phyloP scores from a whole-genome alignment of 352 stramenopile species.

The Phytopythium oedochilum region DNA sequence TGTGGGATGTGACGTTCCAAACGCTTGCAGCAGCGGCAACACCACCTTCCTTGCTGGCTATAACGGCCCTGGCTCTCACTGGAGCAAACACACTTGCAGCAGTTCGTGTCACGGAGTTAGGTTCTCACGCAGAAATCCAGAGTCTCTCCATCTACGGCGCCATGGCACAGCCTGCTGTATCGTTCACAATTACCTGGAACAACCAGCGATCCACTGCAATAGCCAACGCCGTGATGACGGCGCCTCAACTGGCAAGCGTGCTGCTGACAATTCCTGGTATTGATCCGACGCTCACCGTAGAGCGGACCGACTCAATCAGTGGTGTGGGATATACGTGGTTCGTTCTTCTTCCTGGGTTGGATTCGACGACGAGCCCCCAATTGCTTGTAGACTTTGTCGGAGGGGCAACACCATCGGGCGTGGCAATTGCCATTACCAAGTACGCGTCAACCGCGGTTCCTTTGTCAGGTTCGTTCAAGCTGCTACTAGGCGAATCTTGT shows the following conservation, averaged over 20 bases:
- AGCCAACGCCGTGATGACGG: conserved; percentile 23
- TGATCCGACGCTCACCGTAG: conserved; percentile 19
- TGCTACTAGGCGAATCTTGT: conserved; percentile 58
- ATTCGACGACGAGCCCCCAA: conserved; percentile 6
- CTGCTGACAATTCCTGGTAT: conserved; percentile 28
- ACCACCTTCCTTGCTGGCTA: conserved; percentile 10
- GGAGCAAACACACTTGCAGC: conserved; percentile 14
- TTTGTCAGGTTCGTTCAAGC: conserved; percentile 50
- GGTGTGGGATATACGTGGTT: conserved; percentile 43
- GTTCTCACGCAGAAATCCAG: conserved; percentile 33
- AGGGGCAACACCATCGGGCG: conserved; percentile 9
- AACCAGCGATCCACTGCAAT: conserved; percentile 10
- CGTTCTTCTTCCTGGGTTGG: conserved; percentile 25
- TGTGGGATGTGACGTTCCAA: conserved; percentile 35
- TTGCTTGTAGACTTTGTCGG: conserved; percentile 27
- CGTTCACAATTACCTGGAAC: conserved; percentile 42
- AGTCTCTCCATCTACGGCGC: conserved; percentile 31
- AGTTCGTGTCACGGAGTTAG: conserved; percentile 8
- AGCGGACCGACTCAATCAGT: conserved; percentile 21
- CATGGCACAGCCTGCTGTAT: conserved; percentile 7
- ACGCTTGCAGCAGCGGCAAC: conserved; percentile 18
- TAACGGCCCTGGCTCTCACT: conserved; percentile 10
- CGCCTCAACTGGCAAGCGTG: conserved; percentile 21
- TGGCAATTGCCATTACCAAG: conserved; percentile 19
- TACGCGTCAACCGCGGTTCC: conserved; percentile 23